These are phyloP conservation scores for Viola odorata DNA, from an alignment of 345 rosid genomes.

Conservation along the genomic window DNA sequence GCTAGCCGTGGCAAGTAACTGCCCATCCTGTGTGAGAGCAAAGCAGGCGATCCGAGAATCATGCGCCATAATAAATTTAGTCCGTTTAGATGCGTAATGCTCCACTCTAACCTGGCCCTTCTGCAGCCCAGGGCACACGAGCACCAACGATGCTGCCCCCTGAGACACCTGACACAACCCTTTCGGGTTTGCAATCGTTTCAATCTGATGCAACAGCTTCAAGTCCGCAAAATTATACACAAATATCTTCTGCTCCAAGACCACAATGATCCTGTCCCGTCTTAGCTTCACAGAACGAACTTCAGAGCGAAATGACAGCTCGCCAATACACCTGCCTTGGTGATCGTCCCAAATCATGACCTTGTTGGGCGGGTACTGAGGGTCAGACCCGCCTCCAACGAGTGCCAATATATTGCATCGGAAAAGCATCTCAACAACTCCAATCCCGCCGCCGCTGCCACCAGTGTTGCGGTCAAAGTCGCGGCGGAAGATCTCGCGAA, in stretches of 20 bases:
- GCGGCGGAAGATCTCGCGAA: slow-evolving; percentile 90
- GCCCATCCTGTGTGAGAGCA: slow-evolving; percentile 76
- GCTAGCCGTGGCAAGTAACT: slow-evolving; percentile 80
- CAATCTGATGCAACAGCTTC: slow-evolving; percentile 83
- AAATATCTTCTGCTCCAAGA: slow-evolving; percentile 77
- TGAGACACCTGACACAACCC: slow-evolving; percentile 93
- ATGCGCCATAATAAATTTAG: slow-evolving; percentile 89
- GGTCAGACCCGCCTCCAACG: slow-evolving; percentile 87
- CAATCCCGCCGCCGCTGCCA: slow-evolving; percentile 53
- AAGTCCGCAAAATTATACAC: slow-evolving; percentile 83
- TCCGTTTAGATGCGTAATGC: slow-evolving; percentile 78
- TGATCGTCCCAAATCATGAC: slow-evolving; percentile 98
- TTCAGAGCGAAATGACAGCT: slow-evolving; percentile 82
- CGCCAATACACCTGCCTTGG: slow-evolving; percentile 76
- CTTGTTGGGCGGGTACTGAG: slow-evolving; percentile 74
- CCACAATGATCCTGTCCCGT: slow-evolving; percentile 70
- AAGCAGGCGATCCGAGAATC: slow-evolving; percentile 93
- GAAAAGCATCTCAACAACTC: slow-evolving; percentile 82
- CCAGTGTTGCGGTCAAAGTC: slow-evolving; percentile 50
- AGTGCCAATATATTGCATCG: slow-evolving; percentile 88
- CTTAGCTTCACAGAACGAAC: slow-evolving; percentile 76
- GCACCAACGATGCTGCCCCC: slow-evolving; percentile 60
- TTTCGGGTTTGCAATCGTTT: slow-evolving; percentile 77
- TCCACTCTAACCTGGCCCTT: slow-evolving; percentile 91
- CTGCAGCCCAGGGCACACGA: slow-evolving; percentile 84